phyloP scores from a whole-genome alignment of 108 stramenopile genomes.

The Fragilariopsis cylindrus region DNA sequence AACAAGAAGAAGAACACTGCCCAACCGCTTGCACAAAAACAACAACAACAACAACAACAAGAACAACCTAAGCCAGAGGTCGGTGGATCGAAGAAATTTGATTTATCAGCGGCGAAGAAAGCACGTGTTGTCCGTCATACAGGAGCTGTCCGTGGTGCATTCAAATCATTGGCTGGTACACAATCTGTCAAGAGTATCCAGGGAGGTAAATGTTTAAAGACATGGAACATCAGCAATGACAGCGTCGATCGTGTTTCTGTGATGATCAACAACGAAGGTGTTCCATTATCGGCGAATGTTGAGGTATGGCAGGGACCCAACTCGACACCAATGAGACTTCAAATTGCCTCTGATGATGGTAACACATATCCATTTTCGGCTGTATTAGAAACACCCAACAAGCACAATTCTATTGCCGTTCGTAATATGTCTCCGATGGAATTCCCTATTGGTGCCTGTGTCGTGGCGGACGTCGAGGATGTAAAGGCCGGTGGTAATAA shows the following conservation, averaged over 20 bases:
- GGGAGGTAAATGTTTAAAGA: constrained; percentile 10
- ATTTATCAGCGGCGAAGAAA: constrained; percentile 2
- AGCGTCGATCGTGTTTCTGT: constrained; percentile 11
- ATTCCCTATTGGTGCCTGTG: constrained; percentile 58
- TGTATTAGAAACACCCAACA: constrained; percentile 58
- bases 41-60: too few species aligned
- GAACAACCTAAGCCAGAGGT: neutral
- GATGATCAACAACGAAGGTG: constrained; percentile 12
- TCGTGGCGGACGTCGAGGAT: constrained; percentile 33
- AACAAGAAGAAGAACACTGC: neutral
- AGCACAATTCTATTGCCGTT: constrained; percentile 58
- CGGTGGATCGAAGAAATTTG: constrained; percentile 2
- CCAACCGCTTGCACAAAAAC: too few species aligned
- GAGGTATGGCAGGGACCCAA: constrained; percentile 50
- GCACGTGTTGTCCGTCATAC: neutral
- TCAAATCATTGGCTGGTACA: neutral
- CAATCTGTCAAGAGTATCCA: constrained; percentile 6
- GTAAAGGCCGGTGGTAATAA: constrained; percentile 9
- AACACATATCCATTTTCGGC: constrained; percentile 58
- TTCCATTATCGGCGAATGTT: constrained; percentile 4
- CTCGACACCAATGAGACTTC: constrained; percentile 55
- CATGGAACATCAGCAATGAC: constrained; percentile 16
- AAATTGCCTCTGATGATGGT: constrained; percentile 64
- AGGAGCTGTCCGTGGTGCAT: constrained; percentile 15
- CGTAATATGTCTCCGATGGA: constrained; percentile 62